Conservation (phyloP, 768 basidiomycete species). For the Mycena pura region DNA sequence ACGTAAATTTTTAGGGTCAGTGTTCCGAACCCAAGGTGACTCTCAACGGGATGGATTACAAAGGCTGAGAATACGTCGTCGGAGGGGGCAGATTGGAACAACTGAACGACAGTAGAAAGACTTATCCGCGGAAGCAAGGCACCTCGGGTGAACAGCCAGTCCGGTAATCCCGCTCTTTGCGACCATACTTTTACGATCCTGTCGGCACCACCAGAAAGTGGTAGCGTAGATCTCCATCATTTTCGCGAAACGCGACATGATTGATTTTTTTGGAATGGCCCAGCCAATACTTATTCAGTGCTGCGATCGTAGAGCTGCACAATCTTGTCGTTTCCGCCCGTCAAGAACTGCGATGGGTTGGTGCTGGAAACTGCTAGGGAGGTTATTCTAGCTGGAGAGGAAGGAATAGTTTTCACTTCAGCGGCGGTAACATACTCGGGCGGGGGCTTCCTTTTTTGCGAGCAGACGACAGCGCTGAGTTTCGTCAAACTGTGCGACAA, state of each 20-base stretch:
- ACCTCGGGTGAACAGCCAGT: constrained; percentile 86
- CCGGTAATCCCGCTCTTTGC: constrained; percentile 90
- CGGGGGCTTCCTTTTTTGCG: constrained; percentile 93
- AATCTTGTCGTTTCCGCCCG: constrained; percentile 94
- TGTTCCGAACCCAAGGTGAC: constrained; percentile 86
- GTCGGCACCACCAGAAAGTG: constrained; percentile 89
- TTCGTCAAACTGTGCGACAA: constrained; percentile 69
- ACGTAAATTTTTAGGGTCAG: constrained; percentile 84
- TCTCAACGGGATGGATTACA: constrained; percentile 91
- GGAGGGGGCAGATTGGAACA: constrained; percentile 77
- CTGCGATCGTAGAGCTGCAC: constrained; percentile 93
- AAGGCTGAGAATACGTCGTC: constrained; percentile 86
- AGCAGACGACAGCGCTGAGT: constrained; percentile 77
- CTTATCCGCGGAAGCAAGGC: constrained; percentile 82
- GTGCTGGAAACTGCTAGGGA: constrained; percentile 77
- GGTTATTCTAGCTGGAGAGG: constrained; percentile 91
- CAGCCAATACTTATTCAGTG: constrained; percentile 86
- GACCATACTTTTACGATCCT: constrained; percentile 95
- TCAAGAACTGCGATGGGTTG: constrained; percentile 80
- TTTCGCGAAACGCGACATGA: constrained; percentile 86
- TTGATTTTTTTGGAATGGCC: constrained; percentile 96
- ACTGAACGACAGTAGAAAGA: constrained; percentile 68
- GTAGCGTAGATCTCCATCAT: constrained; percentile 67
- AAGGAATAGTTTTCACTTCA: constrained; percentile 79
- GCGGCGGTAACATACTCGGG: constrained; percentile 74